Conservation (phyloP, 225 moss, liverwort and hornwort species). For the Physcomitrellopsis africana region DNA sequence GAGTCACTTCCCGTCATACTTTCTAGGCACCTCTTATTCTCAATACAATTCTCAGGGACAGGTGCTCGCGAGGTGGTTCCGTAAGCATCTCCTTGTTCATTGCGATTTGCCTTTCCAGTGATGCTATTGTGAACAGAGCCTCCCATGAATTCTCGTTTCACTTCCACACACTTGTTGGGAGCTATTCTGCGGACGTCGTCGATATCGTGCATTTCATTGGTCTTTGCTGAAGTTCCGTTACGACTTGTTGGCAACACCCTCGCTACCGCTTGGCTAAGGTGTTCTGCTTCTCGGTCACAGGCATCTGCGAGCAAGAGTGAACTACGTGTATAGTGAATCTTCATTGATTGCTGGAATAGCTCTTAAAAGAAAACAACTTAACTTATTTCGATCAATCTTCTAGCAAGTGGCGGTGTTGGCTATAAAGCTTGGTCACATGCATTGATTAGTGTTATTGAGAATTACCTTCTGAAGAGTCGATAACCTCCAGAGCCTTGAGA, state of each 20-base stretch:
- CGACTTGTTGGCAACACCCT: constrained; percentile 5
- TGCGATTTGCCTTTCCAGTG: constrained; percentile 21
- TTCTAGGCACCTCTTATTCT: constrained; percentile 46
- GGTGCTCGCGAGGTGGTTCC: constrained; percentile 30
- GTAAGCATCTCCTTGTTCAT: constrained; percentile 29
- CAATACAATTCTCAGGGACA: constrained; percentile 36
- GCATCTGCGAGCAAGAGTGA: constrained; percentile 18
- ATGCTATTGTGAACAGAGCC: background rate
- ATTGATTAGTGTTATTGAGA: too few species aligned
- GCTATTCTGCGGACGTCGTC: background rate
- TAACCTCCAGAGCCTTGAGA: constrained; percentile 56
- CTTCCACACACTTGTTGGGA: constrained; percentile 23
- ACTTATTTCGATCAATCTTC: background rate
- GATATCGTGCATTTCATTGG: background rate
- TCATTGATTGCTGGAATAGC: background rate
- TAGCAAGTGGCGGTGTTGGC: too few species aligned
- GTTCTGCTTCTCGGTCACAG: constrained; percentile 8
- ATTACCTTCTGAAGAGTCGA: constrained; percentile 47
- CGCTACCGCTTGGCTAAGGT: constrained; percentile 5
- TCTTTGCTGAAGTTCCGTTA: background rate
- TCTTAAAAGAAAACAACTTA: background rate
- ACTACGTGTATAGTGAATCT: background rate
- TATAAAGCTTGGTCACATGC: background rate
- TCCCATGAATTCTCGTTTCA: constrained; percentile 25
- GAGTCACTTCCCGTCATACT: constrained; percentile 34